Percentiles rank a stretch among this genome's conserved stretches.
Evolutionary conservation across 164 flowering plant genomes (phyloP).

Genomic region (Magnolia sinica): DNA sequence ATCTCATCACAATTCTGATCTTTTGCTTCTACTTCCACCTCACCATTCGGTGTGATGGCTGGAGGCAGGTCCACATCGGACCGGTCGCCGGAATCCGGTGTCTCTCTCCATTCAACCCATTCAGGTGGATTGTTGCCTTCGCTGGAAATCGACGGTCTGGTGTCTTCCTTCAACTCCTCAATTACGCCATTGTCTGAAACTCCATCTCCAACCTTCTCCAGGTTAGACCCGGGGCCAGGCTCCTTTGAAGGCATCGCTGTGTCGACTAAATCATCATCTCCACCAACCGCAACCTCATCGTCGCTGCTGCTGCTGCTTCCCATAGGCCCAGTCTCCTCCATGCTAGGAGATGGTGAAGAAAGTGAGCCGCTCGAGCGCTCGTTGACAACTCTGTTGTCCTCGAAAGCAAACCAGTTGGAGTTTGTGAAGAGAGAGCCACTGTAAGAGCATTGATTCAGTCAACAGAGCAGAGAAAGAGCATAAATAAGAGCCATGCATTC

Average conservation of each 20-base stretch:
- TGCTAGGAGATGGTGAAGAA: constrained; percentile 54
- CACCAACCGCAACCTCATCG: constrained; percentile 43
- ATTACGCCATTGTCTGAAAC: constrained; percentile 4
- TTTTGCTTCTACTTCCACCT: constrained; percentile 16
- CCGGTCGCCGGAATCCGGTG: constrained; percentile 31
- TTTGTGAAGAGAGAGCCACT: constrained; percentile 85
- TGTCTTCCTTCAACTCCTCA: constrained; percentile 27
- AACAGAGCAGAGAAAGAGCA: background rate
- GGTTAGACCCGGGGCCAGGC: constrained; percentile 16
- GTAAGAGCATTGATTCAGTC: constrained; percentile 15
- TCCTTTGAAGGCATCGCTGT: constrained; percentile 44
- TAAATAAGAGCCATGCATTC: too few relatives aligned
- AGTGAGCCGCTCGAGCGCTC: constrained; percentile 43
- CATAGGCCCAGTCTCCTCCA: constrained; percentile 29
- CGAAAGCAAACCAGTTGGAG: constrained; percentile 96
- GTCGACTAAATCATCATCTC: constrained; percentile 55
- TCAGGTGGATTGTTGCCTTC: constrained; percentile 59
- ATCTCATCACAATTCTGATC: constrained; percentile 4
- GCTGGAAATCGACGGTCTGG: constrained; percentile 11
- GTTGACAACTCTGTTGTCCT: constrained; percentile 50
- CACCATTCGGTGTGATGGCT: constrained; percentile 32
- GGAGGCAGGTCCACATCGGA: constrained; percentile 3
- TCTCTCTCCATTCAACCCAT: constrained; percentile 90
- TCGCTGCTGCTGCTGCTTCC: constrained; percentile 25
- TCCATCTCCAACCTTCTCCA: background rate